Percentiles rank a stretch among this genome's conserved stretches.
Evolutionary conservation across 2,329 filamentous ascomycete species (phyloP).

Genomic region (Hortaea sp.): DNA sequence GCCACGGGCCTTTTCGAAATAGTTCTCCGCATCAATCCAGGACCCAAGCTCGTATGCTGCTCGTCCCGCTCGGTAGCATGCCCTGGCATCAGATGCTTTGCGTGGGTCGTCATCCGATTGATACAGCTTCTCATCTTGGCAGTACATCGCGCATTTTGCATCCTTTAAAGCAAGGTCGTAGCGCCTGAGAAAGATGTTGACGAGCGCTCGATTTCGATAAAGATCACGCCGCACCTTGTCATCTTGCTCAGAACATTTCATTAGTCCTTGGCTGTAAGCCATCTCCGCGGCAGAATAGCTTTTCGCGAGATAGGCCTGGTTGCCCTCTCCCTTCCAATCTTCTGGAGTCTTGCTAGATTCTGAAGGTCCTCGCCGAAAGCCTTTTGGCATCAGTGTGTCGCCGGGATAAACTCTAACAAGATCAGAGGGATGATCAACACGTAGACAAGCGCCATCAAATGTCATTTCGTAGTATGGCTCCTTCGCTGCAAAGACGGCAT

Average conservation of each 20-base stretch:
- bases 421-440: constrained; percentile 21
- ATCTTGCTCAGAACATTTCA: constrained; percentile 1
- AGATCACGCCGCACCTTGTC: constrained; percentile 6
- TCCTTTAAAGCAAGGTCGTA: constrained; percentile 9
- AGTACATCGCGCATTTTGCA: not conserved
- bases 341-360: constrained; percentile 1
- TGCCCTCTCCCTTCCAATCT: constrained; percentile 12
- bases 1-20: constrained; percentile 6
- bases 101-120: too few relatives aligned
- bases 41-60: constrained; percentile 17
- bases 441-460: constrained; percentile 6
- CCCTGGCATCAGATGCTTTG: constrained; percentile 9
- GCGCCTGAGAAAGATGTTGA: constrained; percentile 9
- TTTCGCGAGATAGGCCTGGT: constrained; percentile 8
- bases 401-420: constrained; percentile 6
- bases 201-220: constrained; percentile 14
- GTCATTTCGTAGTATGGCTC: constrained; percentile 18
- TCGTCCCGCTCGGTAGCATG: constrained; percentile 14
- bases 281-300: constrained; percentile 9
- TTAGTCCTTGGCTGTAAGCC: constrained; percentile 7
- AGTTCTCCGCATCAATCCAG: constrained; percentile 5
- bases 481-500: constrained; percentile 15
- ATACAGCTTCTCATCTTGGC: too few relatives aligned
- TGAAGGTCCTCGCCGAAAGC: not conserved
- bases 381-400: constrained; percentile 5